Percentiles rank a stretch among this genome's conserved stretches.
These are phyloP conservation scores for Exophiala alcalophila DNA, from an alignment of 2,329 filamentous ascomycete genomes.

Conservation along the genomic window DNA sequence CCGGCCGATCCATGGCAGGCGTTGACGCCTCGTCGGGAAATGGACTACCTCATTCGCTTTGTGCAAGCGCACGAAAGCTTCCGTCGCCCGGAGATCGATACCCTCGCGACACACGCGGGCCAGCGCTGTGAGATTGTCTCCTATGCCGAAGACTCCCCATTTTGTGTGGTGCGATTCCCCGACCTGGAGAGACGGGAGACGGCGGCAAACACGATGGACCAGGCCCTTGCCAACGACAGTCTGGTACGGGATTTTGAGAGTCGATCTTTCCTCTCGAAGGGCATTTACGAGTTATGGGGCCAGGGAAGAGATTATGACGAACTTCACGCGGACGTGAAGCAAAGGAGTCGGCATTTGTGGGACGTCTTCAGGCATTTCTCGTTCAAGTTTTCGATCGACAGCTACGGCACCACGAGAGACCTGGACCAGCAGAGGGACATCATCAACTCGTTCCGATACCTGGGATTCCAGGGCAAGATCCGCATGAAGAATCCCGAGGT, in stretches of 20 bases:
- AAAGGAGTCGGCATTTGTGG: constrained; percentile 64
- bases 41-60: constrained; percentile 85
- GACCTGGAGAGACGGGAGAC: not conserved
- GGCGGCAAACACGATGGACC: too few relatives aligned
- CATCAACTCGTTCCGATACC: constrained; percentile 77
- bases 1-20: too few relatives aligned
- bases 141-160: constrained; percentile 75
- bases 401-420: constrained; percentile 71
- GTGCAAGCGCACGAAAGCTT: constrained; percentile 90
- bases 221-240: constrained; percentile 35
- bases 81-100: constrained; percentile 75
- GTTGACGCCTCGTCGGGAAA: too few relatives aligned
- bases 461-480: constrained; percentile 76
- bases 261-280: constrained; percentile 77
- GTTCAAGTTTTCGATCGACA: constrained; percentile 82
- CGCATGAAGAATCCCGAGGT: constrained; percentile 70
- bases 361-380: constrained; percentile 59
- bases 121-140: constrained; percentile 69
- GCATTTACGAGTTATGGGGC: constrained; percentile 89
- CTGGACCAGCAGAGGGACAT: constrained; percentile 64
- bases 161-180: constrained; percentile 69
- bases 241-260: constrained; percentile 66
- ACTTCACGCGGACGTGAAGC: constrained; percentile 65
- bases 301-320: constrained; percentile 59
- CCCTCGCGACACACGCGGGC: constrained; percentile 62